phyloP scores from a whole-genome alignment of 192 early-diverging fungal genomes.

The Allomyces arbusculus region DNA sequence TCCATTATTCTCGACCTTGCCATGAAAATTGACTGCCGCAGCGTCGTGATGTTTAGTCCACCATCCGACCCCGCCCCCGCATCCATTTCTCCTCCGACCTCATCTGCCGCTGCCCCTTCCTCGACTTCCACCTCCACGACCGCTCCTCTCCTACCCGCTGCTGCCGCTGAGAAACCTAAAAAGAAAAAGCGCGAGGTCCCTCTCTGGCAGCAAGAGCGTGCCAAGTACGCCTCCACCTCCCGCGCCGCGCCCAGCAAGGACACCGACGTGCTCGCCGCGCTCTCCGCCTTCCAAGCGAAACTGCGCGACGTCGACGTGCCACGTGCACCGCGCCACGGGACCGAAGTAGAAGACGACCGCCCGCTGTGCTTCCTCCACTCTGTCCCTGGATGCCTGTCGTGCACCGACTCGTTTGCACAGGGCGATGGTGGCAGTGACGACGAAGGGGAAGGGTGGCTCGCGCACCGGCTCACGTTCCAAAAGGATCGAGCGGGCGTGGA shows the following conservation, averaged over 20 bases:
- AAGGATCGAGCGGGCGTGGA: constrained; percentile 45
- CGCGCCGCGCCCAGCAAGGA: background rate
- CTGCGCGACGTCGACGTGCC: constrained; percentile 8
- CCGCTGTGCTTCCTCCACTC: constrained; percentile 45
- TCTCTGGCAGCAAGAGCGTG: constrained; percentile 22
- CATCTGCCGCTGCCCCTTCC: background rate
- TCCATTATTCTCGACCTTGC: background rate
- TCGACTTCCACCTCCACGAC: background rate
- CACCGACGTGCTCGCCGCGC: constrained; percentile 17
- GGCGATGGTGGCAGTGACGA: constrained; percentile 13
- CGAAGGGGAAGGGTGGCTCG: constrained; percentile 47
- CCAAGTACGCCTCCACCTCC: constrained; percentile 13
- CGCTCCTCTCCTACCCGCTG: background rate
- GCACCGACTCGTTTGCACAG: constrained; percentile 28
- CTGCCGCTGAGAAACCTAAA: constrained; percentile 10
- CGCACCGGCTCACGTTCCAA: constrained; percentile 51
- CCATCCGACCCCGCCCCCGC: background rate
- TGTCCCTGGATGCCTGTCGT: constrained; percentile 46
- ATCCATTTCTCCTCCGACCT: background rate
- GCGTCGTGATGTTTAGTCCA: background rate
- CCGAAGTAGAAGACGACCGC: constrained; percentile 13
- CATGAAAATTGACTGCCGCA: background rate
- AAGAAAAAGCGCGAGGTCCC: constrained; percentile 15
- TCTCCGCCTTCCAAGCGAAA: constrained; percentile 37
- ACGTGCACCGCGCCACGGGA: constrained; percentile 5